These are phyloP conservation scores for Colletotrichum destructivum DNA, from an alignment of 2,329 filamentous ascomycete genomes.

Conservation along the genomic window DNA sequence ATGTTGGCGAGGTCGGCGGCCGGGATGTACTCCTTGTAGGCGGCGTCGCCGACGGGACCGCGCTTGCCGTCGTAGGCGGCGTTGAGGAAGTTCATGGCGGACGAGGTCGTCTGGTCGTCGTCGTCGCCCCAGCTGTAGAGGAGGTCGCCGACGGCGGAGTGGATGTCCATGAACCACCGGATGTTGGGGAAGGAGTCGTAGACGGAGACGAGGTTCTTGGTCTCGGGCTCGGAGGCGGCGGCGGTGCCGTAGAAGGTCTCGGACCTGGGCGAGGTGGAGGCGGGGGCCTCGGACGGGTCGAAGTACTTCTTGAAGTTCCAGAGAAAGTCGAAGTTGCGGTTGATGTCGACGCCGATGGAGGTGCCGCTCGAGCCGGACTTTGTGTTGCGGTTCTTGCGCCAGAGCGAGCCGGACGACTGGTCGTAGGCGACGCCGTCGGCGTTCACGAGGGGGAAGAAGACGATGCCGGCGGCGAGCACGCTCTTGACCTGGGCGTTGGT, in stretches of 20 bases:
- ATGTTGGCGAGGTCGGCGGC: constrained; percentile 51
- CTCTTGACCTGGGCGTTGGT: constrained; percentile 66
- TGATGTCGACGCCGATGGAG: constrained; percentile 65
- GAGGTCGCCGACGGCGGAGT: constrained; percentile 63
- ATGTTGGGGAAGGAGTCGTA: constrained; percentile 63
- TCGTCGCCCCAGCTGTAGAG: constrained; percentile 67
- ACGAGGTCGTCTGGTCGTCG: constrained; percentile 57
- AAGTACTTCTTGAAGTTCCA: constrained; percentile 67
- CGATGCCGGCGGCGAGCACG: constrained; percentile 67
- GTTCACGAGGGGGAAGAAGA: constrained; percentile 67
- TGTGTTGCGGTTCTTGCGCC: constrained; percentile 70
- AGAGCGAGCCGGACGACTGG: constrained; percentile 64
- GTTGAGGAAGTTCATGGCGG: constrained; percentile 63
- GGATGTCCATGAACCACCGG: constrained; percentile 66
- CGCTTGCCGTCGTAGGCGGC: constrained; percentile 60
- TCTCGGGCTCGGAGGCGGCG: constrained; percentile 65
- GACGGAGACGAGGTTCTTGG: constrained; percentile 63
- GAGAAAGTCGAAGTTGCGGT: constrained; percentile 71
- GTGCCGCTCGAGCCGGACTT: constrained; percentile 20
- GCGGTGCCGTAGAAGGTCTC: constrained; percentile 62
- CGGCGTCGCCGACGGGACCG: constrained; percentile 55
- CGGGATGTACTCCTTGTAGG: constrained; percentile 58
- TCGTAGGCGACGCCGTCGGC: constrained; percentile 69
- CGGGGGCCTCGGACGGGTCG: constrained; percentile 53
- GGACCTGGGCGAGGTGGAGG: constrained; percentile 54